These are phyloP conservation scores for Cucumis sativus DNA, from an alignment of 306 rosid genomes.

Conservation along the genomic window DNA sequence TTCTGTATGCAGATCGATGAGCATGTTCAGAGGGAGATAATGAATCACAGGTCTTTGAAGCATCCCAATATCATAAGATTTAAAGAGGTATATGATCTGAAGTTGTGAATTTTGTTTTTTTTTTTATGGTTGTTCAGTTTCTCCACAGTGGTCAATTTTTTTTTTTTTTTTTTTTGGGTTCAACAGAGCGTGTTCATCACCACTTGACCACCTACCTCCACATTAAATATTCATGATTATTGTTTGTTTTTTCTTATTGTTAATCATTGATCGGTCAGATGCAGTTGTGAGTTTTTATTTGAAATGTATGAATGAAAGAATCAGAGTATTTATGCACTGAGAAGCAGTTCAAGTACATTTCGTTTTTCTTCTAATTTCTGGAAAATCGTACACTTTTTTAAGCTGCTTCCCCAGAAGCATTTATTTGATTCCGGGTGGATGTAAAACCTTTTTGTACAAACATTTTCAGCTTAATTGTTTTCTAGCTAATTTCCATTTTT, in stretches of 20 bases:
- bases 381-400: neutral
- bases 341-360: neutral
- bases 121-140: neutral
- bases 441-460: neutral
- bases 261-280: neutral
- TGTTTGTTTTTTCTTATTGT: neutral
- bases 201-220: neutral
- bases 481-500: neutral
- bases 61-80: conserved; percentile 94
- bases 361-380: neutral
- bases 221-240: neutral
- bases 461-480: neutral
- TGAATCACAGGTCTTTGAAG: conserved; percentile 86
- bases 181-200: neutral
- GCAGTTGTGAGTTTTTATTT: neutral
- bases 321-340: neutral
- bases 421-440: neutral
- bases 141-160: neutral
- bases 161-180: neutral
- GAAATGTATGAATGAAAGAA: neutral
- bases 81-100: conserved; percentile 54
- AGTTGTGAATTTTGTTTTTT: neutral
- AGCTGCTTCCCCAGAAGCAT: neutral
- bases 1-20: conserved; percentile 61
- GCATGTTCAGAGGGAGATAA: conserved; percentile 93